A percentile compares a stretch with the other conserved stretches of the same genome.
Conservation (phyloP, 306 rosid genomes). For the Adenanthera pavonina region DNA sequence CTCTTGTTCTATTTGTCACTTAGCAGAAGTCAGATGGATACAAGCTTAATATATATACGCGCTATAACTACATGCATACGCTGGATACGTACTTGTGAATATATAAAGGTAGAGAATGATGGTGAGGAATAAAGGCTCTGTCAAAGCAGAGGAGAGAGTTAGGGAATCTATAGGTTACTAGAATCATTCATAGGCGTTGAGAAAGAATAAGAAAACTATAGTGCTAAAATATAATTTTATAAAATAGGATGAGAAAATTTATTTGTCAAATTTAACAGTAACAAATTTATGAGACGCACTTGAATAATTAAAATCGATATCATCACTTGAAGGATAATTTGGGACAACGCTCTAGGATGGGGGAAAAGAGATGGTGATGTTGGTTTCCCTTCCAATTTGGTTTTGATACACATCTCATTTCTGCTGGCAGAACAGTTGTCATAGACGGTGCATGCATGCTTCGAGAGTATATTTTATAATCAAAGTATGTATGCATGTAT, state of each 20-base stretch:
- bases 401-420: background rate
- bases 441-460: background rate
- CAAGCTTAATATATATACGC: background rate
- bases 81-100: background rate
- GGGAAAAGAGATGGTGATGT: background rate
- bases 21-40: background rate
- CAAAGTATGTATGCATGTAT: background rate
- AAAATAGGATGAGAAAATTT: background rate
- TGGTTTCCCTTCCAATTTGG: background rate
- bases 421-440: background rate
- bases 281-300: no score
- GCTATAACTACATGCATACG: background rate
- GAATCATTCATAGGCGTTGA: constrained; percentile 41
- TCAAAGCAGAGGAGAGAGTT: constrained; percentile 18
- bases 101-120: constrained; percentile 17
- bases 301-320: no score
- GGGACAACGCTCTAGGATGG: background rate
- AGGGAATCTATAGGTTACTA: constrained; percentile 50
- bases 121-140: constrained; percentile 18
- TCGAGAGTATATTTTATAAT: background rate
- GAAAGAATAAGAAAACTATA: constrained; percentile 35
- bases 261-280: no score
- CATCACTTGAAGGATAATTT: no score
- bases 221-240: background rate
- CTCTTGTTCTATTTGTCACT: no score